Percentiles rank a stretch among this genome's conserved stretches.
Evolutionary conservation across 345 rosid genomes (phyloP).

Genomic region (Moricandia arvensis): DNA sequence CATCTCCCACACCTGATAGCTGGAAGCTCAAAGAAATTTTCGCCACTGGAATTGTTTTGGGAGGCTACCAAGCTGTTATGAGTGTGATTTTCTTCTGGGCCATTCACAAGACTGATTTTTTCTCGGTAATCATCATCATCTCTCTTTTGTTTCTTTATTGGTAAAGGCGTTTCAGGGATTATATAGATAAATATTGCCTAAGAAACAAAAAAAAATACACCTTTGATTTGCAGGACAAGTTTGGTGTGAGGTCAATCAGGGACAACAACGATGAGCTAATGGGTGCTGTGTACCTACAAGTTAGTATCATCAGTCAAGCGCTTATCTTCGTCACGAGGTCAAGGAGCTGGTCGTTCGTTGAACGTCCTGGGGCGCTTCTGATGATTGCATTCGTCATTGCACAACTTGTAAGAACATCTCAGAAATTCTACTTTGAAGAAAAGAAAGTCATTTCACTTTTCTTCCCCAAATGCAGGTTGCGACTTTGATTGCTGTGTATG

Average conservation of each 20-base stretch:
- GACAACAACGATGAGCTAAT: conserved; percentile 41
- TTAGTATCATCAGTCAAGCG: conserved; percentile 51
- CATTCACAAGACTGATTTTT: conserved; percentile 52
- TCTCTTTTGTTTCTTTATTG: not conserved
- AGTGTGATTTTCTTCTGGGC: conserved; percentile 93
- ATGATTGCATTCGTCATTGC: conserved; percentile 38
- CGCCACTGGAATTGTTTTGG: conserved; percentile 81
- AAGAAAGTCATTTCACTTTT: not conserved
- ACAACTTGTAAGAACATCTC: conserved; percentile 47
- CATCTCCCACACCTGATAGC: conserved; percentile 93
- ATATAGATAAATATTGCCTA: not conserved
- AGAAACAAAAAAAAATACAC: not conserved
- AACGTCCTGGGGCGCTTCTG: conserved; percentile 42
- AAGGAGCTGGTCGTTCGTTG: conserved; percentile 43
- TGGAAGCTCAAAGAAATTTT: conserved; percentile 94
- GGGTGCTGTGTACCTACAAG: conserved; percentile 57
- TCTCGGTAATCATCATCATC: conserved; percentile 51
- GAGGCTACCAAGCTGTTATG: conserved; percentile 83
- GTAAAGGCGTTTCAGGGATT: not conserved
- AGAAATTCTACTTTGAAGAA: not conserved
- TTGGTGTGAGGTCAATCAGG: conserved; percentile 49
- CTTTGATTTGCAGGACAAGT: conserved; percentile 52
- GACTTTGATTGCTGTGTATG: conserved; percentile 57
- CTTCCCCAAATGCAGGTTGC: conserved; percentile 58
- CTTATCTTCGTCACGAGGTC: conserved; percentile 43